Evolutionary conservation across 257 asterid species (phyloP).

Genomic region (Capsicum baccatum): DNA sequence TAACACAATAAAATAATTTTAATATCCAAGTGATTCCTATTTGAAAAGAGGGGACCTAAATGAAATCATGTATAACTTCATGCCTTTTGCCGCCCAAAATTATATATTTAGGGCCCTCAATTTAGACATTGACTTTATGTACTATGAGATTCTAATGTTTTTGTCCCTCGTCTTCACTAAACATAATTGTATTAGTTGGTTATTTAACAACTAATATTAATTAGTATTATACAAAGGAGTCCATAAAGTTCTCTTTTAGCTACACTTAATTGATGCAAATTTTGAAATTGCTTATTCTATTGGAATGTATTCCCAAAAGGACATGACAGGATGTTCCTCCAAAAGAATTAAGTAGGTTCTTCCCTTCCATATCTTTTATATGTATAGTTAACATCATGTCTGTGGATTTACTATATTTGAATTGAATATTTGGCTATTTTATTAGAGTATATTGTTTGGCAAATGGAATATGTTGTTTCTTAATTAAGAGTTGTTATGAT

Average conservation of each 20-base stretch:
- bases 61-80: background rate
- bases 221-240: background rate
- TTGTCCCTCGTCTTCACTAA: background rate
- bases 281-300: background rate
- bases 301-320: background rate
- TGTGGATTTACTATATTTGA: background rate
- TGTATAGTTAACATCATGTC: background rate
- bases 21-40: background rate
- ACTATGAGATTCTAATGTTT: background rate
- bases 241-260: conserved; percentile 19
- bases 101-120: conserved; percentile 13
- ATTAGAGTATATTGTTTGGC: background rate
- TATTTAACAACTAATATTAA: conserved; percentile 1
- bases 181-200: background rate
- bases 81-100: conserved; percentile 19
- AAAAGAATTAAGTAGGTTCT: background rate
- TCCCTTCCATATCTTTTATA: background rate
- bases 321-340: background rate
- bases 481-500: no score
- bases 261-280: background rate
- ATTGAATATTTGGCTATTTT: no score
- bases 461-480: no score
- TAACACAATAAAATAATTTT: background rate
- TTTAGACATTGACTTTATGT: background rate
- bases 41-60: background rate